These are phyloP conservation scores for Hemisphaericaspora xylanilytica DNA, from an alignment of 1,139 yeast genomes.

Conservation along the genomic window DNA sequence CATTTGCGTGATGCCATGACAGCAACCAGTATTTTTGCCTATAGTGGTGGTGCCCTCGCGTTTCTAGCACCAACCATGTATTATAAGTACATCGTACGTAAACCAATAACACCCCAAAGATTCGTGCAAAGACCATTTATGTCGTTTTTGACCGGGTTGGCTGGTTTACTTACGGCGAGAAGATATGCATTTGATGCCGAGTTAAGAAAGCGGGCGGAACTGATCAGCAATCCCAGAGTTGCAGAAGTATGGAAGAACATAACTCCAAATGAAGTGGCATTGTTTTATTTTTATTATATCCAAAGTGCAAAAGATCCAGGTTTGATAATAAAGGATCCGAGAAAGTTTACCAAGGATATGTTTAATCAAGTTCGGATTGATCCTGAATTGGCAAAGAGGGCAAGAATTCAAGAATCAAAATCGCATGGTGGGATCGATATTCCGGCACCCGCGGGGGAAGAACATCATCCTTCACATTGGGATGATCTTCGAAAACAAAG, in stretches of 20 bases:
- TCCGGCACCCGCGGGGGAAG: neutral
- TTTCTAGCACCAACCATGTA: conserved; percentile 29
- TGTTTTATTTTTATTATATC: conserved; percentile 36
- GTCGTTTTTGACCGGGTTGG: conserved; percentile 33
- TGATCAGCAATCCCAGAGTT: conserved; percentile 18
- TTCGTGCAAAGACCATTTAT: conserved; percentile 31
- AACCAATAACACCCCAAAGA: conserved; percentile 7
- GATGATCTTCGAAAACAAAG: conserved; percentile 26
- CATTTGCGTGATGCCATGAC: conserved; percentile 30
- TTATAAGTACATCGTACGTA: conserved; percentile 11
- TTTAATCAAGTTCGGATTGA: conserved; percentile 6
- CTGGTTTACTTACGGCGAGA: conserved; percentile 19
- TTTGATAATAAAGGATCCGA: conserved; percentile 38
- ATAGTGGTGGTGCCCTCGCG: conserved; percentile 22
- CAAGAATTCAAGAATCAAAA: neutral
- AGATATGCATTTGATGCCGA: conserved; percentile 3
- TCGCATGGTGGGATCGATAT: too few species aligned
- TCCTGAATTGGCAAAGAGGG: conserved; percentile 7
- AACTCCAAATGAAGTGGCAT: conserved; percentile 36
- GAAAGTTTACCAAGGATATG: conserved; percentile 26
- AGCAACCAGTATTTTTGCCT: conserved; percentile 28
- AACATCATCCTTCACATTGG: conserved; percentile 21
- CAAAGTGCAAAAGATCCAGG: conserved; percentile 35
- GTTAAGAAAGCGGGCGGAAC: conserved; percentile 2
- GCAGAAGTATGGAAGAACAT: conserved; percentile 36